Evolutionary conservation across 352 stramenopile genomes (phyloP), one percentile per base, ranked within the genome.

Genomic region (Globisporangium polare): DNA sequence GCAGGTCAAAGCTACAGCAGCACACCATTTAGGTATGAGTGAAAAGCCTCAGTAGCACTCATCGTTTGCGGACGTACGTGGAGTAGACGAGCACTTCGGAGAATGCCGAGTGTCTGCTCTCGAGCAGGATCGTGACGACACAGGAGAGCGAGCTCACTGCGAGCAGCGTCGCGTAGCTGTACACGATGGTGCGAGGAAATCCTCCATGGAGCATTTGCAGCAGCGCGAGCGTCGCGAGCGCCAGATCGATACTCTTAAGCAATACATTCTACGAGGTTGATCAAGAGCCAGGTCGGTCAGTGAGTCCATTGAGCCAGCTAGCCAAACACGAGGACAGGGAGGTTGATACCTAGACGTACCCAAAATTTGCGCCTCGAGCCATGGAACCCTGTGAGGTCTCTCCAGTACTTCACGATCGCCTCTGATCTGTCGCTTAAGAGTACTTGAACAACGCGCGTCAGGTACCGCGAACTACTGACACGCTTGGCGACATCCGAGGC

Each of bases 51-150:
- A 37, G 10, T 43, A 41, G 35, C 18, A 10, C n/a, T n/a, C n/a
- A n/a, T n/a, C n/a, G n/a, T n/a, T n/a, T n/a, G n/a, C n/a, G n/a
- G n/a, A 64, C 49, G 15, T 57, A 59, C 20, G 73, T 17, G 5
- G 58, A 63, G 54, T 80, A 67, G 17, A 80, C 42, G 13, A 77
- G 29, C 27, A 80, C 59, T 22, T 80, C 69, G 1, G 50, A 53
- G 7, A 77, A 56, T 0, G 67, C 67, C 3, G 67, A 69, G 24
- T 55, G 53, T 1, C 31, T 8, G 26, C 18, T 18, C 18, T 22
- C 45, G 8, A 52, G 46, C 10, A 42, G 31, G 8, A 52, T 33
- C 12, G 3, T 31, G 17, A 29, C 17, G 7, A 53, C 68, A 45
- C 39, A 67, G 7, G 58, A 69, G 0, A 68, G 27, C 12, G 62